Percentiles rank a stretch among this genome's conserved stretches.
phyloP scores from a whole-genome alignment of 495 filamentous ascomycete genomes.

The Aspergillus bridgeri region DNA sequence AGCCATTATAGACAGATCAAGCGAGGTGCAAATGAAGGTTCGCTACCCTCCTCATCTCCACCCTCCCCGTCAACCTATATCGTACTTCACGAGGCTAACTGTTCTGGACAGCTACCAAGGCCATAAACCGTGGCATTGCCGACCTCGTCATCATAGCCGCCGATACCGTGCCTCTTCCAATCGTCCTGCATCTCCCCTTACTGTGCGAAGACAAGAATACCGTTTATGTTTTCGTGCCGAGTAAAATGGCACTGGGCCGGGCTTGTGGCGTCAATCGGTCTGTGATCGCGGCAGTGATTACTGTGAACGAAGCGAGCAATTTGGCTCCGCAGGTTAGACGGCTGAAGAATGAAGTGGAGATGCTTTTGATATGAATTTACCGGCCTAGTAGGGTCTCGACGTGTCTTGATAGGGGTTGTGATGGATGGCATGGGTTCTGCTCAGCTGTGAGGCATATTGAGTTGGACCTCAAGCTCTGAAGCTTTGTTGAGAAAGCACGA shows the following conservation, averaged over 20 bases:
- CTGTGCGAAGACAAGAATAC: constrained; percentile 80
- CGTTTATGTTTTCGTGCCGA: constrained; percentile 56
- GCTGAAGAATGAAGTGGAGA: constrained; percentile 89
- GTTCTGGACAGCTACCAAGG: constrained; percentile 75
- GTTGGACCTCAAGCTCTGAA: too few species aligned
- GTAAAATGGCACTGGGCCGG: constrained; percentile 68
- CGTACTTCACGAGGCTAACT: too few species aligned
- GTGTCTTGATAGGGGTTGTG: too few species aligned
- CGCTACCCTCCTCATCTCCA: neutral
- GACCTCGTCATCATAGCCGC: constrained; percentile 84
- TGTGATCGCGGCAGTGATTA: constrained; percentile 81
- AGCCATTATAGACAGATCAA: constrained; percentile 77
- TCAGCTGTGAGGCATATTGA: too few species aligned
- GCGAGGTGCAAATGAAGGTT: constrained; percentile 62
- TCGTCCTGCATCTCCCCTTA: constrained; percentile 84
- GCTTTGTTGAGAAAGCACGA: too few species aligned
- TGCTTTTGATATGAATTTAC: constrained; percentile 45
- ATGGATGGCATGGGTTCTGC: too few species aligned
- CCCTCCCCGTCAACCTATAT: too few species aligned
- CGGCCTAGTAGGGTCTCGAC: too few species aligned
- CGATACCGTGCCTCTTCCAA: constrained; percentile 75
- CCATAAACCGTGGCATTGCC: constrained; percentile 76
- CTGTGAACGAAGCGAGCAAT: constrained; percentile 84
- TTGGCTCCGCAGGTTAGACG: constrained; percentile 73
- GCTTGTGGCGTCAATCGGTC: constrained; percentile 67